Evolutionary conservation across 768 basidiomycete species (phyloP), one percentile per base, ranked within the genome.

Genomic region (Porphyrellus cyaneotinctus): DNA sequence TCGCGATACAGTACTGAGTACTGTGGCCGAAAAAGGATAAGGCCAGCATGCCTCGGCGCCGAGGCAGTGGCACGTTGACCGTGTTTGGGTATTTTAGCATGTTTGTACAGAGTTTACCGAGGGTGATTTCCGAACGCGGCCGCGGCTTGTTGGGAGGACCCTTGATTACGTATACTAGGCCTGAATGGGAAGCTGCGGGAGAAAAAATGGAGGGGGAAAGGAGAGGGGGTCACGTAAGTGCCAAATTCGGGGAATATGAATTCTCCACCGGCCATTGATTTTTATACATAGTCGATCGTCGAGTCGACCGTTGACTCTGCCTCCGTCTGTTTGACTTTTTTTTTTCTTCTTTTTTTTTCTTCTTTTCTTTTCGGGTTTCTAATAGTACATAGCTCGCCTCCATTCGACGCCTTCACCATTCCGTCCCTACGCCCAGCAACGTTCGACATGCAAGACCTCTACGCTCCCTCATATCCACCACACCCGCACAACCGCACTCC

Each of bases 391-490:
- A 68, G 62, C 66, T 62, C 64, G 48, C 17, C 43, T 35, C 57
- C 56, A 47, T 64, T 70, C 53, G 52, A 73, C 64, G 58, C 60
- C 50, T 62, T 62, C 70, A 63, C 62, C 68, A 64, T 65, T 70
- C 70, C 67, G 68, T 72, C 71, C 66, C 69, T 70, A 66, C 68
- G 67, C 69, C 68, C 72, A 37, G 70, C 71, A 58, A 68, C 72
- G 63, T 70, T 68, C 66, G 67, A 69, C 72, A 75, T 72, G 71
- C 74, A 76, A 60, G 75, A 76, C 71, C 71, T 77, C 73, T 77
- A 72, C 65, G 73, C 75, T 65, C 68, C 69, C 62, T 65, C 67
- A 54, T 75, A 75, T 67, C 62, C 59, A 22, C 55, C 58, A 0
- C 54, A 62, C 44, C 65, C 64, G 31, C 73, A 58, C 11, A 47